These are phyloP conservation scores for Solanum infundibuliforme DNA, from an alignment of 257 asterid species.

Conservation along the genomic window DNA sequence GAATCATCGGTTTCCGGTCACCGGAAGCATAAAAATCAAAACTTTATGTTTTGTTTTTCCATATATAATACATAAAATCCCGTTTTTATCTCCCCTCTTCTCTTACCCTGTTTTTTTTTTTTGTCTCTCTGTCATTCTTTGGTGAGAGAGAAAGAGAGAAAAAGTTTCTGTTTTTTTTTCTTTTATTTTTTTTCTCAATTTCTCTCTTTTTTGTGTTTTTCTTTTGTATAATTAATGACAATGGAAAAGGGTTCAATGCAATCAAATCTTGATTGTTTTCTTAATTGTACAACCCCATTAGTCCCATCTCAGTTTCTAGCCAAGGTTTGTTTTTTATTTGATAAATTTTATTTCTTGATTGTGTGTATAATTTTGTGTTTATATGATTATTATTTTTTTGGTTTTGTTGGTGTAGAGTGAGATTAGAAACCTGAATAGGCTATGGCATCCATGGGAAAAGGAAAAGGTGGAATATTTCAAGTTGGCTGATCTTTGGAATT, in stretches of 20 bases:
- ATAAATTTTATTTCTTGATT: not conserved
- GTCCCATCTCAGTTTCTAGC: conserved; percentile 30
- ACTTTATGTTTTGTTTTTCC: not conserved
- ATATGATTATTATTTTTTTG: not conserved
- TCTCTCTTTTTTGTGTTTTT: conserved; percentile 4
- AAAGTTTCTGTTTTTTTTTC: conserved; percentile 8
- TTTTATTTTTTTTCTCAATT: not conserved
- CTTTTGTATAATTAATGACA: conserved; percentile 11
- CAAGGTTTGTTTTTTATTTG: conserved; percentile 16
- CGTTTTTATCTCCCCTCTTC: conserved; percentile 48
- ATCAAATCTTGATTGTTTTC: conserved; percentile 32
- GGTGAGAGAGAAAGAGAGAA: conserved; percentile 38
- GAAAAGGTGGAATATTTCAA: conserved; percentile 77
- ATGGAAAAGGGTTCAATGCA: conserved; percentile 25
- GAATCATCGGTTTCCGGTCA: conserved; percentile 28
- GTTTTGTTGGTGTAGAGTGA: conserved; percentile 38
- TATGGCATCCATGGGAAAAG: conserved; percentile 90
- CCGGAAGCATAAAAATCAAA: not conserved
- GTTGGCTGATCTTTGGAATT: conserved; percentile 80
- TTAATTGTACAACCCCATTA: conserved; percentile 32
- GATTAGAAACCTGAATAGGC: conserved; percentile 65
- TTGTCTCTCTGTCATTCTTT: conserved; percentile 14
- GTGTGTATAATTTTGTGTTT: not conserved
- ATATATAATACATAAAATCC: conserved; percentile 31
- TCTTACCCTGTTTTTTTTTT: not conserved